These are phyloP conservation scores for Dactylorhiza incarnata DNA, from an alignment of 106 monocot species.

Conservation along the genomic window DNA sequence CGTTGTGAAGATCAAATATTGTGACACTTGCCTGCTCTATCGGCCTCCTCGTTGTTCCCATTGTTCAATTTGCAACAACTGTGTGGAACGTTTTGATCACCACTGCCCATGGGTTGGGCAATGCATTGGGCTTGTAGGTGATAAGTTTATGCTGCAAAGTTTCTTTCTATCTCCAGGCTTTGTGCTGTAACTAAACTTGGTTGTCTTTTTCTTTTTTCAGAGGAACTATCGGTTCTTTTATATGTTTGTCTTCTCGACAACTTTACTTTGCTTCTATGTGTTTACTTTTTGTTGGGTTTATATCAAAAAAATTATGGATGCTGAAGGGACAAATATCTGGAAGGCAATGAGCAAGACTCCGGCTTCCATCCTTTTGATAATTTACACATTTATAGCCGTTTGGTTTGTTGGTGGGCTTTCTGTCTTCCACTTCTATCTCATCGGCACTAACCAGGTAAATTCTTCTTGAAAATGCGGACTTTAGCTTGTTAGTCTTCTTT, in stretches of 20 bases:
- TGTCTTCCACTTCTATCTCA: conserved; percentile 67
- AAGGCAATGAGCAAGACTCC: conserved; percentile 58
- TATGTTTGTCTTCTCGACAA: conserved; percentile 81
- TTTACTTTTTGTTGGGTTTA: conserved; percentile 70
- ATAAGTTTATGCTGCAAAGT: background rate
- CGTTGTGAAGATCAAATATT: conserved; percentile 66
- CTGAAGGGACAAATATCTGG: conserved; percentile 50
- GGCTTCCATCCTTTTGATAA: conserved; percentile 54
- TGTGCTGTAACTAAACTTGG: background rate
- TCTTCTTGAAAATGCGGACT: background rate
- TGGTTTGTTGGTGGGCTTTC: conserved; percentile 78
- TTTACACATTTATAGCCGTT: conserved; percentile 69
- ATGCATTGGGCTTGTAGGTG: conserved; percentile 67
- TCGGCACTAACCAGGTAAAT: conserved; percentile 69
- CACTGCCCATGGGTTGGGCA: conserved; percentile 86
- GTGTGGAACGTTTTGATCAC: conserved; percentile 68
- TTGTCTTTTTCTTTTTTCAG: conserved; percentile 25
- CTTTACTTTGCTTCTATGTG: conserved; percentile 61
- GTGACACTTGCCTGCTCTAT: conserved; percentile 82
- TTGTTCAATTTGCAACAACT: conserved; percentile 82
- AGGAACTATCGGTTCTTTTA: conserved; percentile 77
- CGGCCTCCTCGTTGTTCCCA: conserved; percentile 76
- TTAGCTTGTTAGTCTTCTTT: background rate
- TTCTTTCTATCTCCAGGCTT: background rate
- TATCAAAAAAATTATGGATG: conserved; percentile 40